These are phyloP conservation scores for Aureobasidium sp. DNA, from an alignment of 2,329 filamentous ascomycete genomes.

Conservation along the genomic window DNA sequence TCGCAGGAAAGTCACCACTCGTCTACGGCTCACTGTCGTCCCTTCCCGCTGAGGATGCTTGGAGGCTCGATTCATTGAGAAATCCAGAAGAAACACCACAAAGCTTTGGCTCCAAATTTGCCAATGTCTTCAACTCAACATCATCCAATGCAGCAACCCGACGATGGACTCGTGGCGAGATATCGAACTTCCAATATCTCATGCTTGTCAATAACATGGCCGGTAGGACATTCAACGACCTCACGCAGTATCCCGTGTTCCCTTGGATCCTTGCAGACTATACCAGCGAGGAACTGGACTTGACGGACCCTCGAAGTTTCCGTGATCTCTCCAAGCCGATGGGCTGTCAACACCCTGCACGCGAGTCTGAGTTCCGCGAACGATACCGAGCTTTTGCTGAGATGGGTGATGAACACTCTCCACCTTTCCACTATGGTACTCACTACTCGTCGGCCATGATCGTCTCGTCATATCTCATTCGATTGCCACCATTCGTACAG, in stretches of 20 bases:
- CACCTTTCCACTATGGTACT: constrained; percentile 93
- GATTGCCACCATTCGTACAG: constrained; percentile 90
- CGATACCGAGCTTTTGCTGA: constrained; percentile 82
- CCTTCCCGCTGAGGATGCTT: constrained; percentile 68
- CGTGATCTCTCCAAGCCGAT: constrained; percentile 91
- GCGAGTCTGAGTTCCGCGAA: constrained; percentile 72
- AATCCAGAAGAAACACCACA: constrained; percentile 54
- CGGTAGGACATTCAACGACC: constrained; percentile 90
- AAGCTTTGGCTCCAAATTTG: constrained; percentile 76
- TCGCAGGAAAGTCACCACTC: constrained; percentile 71
- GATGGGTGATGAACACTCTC: constrained; percentile 66
- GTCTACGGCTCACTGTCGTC: constrained; percentile 51
- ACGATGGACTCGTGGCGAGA: constrained; percentile 86
- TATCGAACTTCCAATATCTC: constrained; percentile 97
- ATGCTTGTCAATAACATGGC: constrained; percentile 99
- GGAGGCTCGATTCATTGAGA: constrained; percentile 80
- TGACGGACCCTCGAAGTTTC: constrained; percentile 76
- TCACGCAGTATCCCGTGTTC: constrained; percentile 97
- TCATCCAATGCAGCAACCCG: constrained; percentile 77
- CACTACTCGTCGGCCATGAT: constrained; percentile 99
- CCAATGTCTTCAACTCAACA: constrained; percentile 79
- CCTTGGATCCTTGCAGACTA: constrained; percentile 97
- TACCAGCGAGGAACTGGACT: constrained; percentile 81
- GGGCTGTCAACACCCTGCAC: constrained; percentile 73
- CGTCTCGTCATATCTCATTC: constrained; percentile 90